Evolutionary conservation across 345 rosid species (phyloP), one percentile per base, ranked within the genome.

Genomic region (Sonneratia alba): DNA sequence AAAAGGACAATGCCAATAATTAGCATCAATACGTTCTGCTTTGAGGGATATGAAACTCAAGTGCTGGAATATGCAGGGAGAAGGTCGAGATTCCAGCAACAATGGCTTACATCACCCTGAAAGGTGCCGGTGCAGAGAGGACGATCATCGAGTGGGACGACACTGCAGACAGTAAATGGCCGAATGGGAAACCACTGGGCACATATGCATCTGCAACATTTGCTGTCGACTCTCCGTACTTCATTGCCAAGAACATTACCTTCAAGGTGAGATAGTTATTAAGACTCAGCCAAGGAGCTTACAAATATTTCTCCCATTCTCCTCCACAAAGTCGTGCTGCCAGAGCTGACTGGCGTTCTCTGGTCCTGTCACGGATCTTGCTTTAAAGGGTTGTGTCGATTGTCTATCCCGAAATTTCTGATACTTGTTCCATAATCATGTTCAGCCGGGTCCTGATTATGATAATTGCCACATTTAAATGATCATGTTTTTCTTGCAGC

Each of bases 161-260:
- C 71, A 78, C 85, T 10, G 83, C 86, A 14, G 76, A 80, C 63
- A 57, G 78, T 49, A 75, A 38, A 53, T 83, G 81, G 24, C 76
- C 57, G 40, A 71, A 70, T 19, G 87, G 81, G 36, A 81, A 13
- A 34, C 76, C 69, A 8, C 12, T 79, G 78, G 85, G 87, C 40
- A 82, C 87, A 5, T 84, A 36, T 63, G 82, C 82, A 16, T 84
- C 85, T 13, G 83, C 86, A n/a, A 82, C 87, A 18, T 84, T 86
- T 72, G 72, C 87, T 22, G 83, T 82, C 32, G 59, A 82, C 67
- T 82, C 85, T 55, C 82, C 84, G 18, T 72, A 79, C 73, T 84
- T 86, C 84, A 80, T 86, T 62, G 87, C 87, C 57, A 80, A 67
- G 79, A 59, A 74, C 81, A 77, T 86, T 70, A 80, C 79, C 56